Conservation (phyloP, 1,139 yeast genomes). For the Kazachstania sp. region DNA sequence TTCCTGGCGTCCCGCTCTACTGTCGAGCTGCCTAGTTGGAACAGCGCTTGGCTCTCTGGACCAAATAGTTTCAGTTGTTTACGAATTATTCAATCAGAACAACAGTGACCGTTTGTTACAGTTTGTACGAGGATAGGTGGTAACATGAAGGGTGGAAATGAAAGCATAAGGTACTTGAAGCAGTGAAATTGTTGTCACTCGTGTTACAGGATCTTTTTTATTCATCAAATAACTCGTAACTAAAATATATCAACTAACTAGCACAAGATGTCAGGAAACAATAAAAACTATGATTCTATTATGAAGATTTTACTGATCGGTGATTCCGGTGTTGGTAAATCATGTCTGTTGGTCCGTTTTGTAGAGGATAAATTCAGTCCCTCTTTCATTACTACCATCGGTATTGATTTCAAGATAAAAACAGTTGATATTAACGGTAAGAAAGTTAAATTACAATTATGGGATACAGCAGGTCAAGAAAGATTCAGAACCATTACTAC, state of each 20-base stretch:
- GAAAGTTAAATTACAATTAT: conserved; percentile 87
- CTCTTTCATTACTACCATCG: conserved; percentile 92
- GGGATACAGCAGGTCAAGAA: conserved; percentile 99
- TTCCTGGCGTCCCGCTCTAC: too few relatives aligned
- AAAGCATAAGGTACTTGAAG: too few relatives aligned
- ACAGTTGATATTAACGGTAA: conserved; percentile 91
- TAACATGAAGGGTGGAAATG: too few relatives aligned
- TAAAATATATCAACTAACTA: background rate
- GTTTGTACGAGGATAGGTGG: too few relatives aligned
- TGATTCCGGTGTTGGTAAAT: conserved; percentile 96
- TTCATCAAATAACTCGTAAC: too few relatives aligned
- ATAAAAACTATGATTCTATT: conserved; percentile 82
- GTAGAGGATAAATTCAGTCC: conserved; percentile 97
- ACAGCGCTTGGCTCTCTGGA: too few relatives aligned
- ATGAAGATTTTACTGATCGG: conserved; percentile 92
- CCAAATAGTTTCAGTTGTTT: too few relatives aligned
- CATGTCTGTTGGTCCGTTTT: conserved; percentile 87
- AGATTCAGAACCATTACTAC: conserved; percentile 90
- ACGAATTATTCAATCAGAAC: too few relatives aligned
- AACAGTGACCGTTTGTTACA: too few relatives aligned
- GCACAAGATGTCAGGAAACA: conserved; percentile 7
- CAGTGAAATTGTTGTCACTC: too few relatives aligned
- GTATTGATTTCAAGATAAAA: conserved; percentile 95
- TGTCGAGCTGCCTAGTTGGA: too few relatives aligned
- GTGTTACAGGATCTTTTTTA: too few relatives aligned